Percentiles rank a stretch among this genome's conserved stretches.
Evolutionary conservation across 805 yeast species (phyloP).

Genomic region (Cyberlindnera americana): DNA sequence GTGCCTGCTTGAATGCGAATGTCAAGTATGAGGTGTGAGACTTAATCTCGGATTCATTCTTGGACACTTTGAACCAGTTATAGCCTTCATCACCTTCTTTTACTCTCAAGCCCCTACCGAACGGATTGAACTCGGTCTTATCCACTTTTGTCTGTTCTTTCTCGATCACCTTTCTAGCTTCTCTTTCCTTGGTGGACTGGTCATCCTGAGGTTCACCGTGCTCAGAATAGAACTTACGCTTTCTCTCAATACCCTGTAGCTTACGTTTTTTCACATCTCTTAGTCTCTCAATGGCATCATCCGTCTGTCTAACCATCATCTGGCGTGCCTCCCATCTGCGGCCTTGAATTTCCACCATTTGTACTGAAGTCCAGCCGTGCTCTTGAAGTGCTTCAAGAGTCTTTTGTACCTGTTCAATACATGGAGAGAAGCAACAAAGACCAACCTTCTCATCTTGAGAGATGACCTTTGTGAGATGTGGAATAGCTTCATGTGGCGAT

Average conservation of each 20-base stretch:
- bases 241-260: conserved; percentile 58
- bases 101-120: conserved; percentile 84
- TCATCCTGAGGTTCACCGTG: conserved; percentile 23
- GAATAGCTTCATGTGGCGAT: conserved; percentile 95
- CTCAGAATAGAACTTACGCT: conserved; percentile 33
- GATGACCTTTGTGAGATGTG: conserved; percentile 58
- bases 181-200: conserved; percentile 24
- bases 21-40: conserved; percentile 93
- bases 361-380: conserved; percentile 80
- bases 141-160: conserved; percentile 30
- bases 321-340: conserved; percentile 86
- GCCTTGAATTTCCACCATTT: conserved; percentile 88
- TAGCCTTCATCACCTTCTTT: conserved; percentile 82
- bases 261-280: conserved; percentile 76
- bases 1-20: conserved; percentile 61
- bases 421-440: conserved; percentile 95
- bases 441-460: conserved; percentile 51
- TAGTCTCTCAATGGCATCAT: conserved; percentile 75
- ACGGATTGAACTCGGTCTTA: conserved; percentile 74
- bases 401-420: conserved; percentile 93
- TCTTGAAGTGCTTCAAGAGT: conserved; percentile 72
- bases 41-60: conserved; percentile 79
- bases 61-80: conserved; percentile 82
- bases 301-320: conserved; percentile 77
- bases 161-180: conserved; percentile 25